phyloP scores from a whole-genome alignment of 495 filamentous ascomycete genomes.

The Aspergillus hancockii region DNA sequence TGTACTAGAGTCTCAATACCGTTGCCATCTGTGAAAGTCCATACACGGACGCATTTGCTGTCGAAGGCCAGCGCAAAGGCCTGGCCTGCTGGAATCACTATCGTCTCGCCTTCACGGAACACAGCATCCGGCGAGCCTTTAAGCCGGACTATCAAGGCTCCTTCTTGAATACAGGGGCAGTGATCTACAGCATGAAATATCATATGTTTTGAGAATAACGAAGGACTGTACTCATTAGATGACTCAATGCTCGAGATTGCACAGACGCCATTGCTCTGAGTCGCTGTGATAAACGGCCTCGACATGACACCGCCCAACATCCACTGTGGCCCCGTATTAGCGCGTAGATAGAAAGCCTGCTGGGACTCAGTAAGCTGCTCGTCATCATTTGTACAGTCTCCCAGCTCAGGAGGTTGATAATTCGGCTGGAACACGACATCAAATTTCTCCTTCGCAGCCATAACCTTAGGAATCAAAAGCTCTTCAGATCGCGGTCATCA shows the following conservation, averaged over 20 bases:
- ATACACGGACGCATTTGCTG: slow-evolving; percentile 42
- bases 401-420: slow-evolving; percentile 38
- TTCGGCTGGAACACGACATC: slow-evolving; percentile 49
- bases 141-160: slow-evolving; percentile 37
- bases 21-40: slow-evolving; percentile 46
- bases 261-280: slow-evolving; percentile 44
- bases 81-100: slow-evolving; percentile 43
- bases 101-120: slow-evolving; percentile 43
- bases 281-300: slow-evolving; percentile 45
- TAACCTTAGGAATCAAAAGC: slow-evolving; percentile 50
- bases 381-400: slow-evolving; percentile 43
- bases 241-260: slow-evolving; percentile 50
- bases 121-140: slow-evolving; percentile 27
- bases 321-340: slow-evolving; percentile 44
- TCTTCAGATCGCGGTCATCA: slow-evolving; percentile 44
- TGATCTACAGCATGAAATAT: slow-evolving; percentile 43
- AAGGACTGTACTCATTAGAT: slow-evolving; percentile 31
- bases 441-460: slow-evolving; percentile 50
- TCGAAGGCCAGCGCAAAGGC: slow-evolving; percentile 38
- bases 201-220: slow-evolving; percentile 33
- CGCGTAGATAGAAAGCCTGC: slow-evolving; percentile 42
- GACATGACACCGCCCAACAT: slow-evolving; percentile 46
- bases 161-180: slow-evolving; percentile 40
- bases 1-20: slow-evolving; percentile 41
- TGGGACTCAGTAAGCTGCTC: slow-evolving; percentile 38